phyloP scores from a whole-genome alignment of 148 eudicot genomes.

The Chenopodium berlandieri region DNA sequence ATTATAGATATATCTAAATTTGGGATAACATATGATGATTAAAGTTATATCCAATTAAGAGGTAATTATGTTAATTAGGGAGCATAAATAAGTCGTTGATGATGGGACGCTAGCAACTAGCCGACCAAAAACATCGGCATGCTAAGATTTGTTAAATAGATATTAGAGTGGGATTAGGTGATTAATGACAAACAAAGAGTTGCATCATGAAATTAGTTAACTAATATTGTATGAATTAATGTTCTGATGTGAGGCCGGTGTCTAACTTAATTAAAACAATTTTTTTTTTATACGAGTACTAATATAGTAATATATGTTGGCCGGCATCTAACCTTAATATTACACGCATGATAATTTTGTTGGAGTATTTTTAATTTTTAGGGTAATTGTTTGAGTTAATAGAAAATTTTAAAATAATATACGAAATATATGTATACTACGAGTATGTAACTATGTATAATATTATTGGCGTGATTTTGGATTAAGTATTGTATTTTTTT shows the following conservation, averaged over 20 bases:
- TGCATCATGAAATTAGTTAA: slow-evolving; percentile 9
- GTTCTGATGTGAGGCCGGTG: slow-evolving; percentile 46
- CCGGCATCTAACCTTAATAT: slow-evolving; percentile 19
- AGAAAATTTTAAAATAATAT: no score
- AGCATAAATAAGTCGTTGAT: slow-evolving; percentile 11
- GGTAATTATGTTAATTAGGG: slow-evolving; percentile 1
- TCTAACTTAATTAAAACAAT: slow-evolving; percentile 33
- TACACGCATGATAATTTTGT: not conserved
- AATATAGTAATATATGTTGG: slow-evolving; percentile 5
- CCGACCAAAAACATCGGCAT: slow-evolving; percentile 29
- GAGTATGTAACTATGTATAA: no score
- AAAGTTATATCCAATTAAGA: slow-evolving; percentile 3
- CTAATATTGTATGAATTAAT: not conserved
- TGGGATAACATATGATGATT: slow-evolving; percentile 1
- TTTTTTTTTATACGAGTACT: no score
- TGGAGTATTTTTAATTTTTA: no score
- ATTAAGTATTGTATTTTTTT: no score
- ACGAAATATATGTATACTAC: no score
- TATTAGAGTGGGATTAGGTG: slow-evolving; percentile 29
- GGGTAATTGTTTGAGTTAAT: slow-evolving; percentile 3
- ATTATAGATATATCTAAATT: not conserved
- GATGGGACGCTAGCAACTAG: slow-evolving; percentile 8
- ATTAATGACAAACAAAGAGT: slow-evolving; percentile 20
- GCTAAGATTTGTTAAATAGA: slow-evolving; percentile 20
- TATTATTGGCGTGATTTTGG: no score